Base-by-base conservation (phyloP, 169 alveolate genomes). In the Eimeria maxima region DNA sequence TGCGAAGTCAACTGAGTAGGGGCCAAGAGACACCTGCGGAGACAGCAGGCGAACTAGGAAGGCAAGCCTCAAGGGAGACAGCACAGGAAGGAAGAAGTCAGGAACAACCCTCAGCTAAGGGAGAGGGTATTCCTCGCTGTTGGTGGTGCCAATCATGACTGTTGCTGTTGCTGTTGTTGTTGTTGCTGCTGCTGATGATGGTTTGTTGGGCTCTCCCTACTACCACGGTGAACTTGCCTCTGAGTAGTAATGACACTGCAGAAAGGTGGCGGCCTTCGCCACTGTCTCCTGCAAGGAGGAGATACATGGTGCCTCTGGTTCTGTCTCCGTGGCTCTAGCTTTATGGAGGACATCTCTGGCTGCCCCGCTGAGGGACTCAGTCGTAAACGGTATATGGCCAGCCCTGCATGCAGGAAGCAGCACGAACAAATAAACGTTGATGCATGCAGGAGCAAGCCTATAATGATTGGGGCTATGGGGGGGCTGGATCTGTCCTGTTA, bases 1-100 rank as follows among this genome's bases (percentile, higher is more conserved):
- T 24, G 89, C 96, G 78, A 93, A 93, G 87, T 93, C 96, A 44
- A 93, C 67, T 33, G 93, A 81, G 88, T 93, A 93, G 45, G 96
- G 96, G 80, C 96, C 96, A 24, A 93, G 65, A n/a, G 71, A 50
- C n/a, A 91, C 90, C 95, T 91, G 90, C 45, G 50, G 78, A 50
- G 71, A 42, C 65, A 80, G 45, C 38, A 29, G 90, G 13, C 60
- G 38, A 2, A 53, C 3, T 11, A 14, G 16, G 60, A 53, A 3
- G 60, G 16, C 20, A 2, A 1, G 16, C 6, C 60, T 53, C 0
- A 53, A 14, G 16, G 45, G 78, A 50, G 71, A 45, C 71, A 83
- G 53, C 71, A 38, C 76, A 11, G 22, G 50, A 55, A n/a, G 57
- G 5, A 55, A 74, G 86, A 13, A 27, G 27, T 0, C 86, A 44